Evolutionary conservation across 2,329 filamentous ascomycete genomes (phyloP).

Genomic region (Calonectria fujianensis): DNA sequence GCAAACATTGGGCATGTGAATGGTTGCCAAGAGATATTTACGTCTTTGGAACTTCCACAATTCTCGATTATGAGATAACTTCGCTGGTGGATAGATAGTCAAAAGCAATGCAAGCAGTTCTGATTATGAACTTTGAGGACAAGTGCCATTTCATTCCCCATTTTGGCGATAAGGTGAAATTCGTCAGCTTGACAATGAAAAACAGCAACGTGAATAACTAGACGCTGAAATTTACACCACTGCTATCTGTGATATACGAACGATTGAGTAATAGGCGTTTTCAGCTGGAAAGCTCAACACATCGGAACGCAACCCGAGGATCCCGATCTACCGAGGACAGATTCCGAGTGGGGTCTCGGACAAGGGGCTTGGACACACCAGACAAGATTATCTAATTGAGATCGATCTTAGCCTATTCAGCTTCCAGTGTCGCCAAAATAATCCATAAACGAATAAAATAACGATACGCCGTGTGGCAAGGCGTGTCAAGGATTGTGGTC

Average conservation of each 20-base stretch:
- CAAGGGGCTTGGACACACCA: not conserved
- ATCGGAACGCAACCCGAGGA: slow-evolving; percentile 1
- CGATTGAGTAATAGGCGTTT: not conserved
- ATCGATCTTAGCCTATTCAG: slow-evolving; percentile 5
- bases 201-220: not conserved
- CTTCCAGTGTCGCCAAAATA: slow-evolving; percentile 3
- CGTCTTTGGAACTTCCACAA: not conserved
- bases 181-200: not conserved
- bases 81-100: slow-evolving; percentile 5
- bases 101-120: not conserved
- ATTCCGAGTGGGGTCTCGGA: not conserved
- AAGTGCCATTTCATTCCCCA: too few relatives aligned
- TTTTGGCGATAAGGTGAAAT: not conserved
- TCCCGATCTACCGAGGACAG: not conserved
- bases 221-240: not conserved
- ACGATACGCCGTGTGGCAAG: slow-evolving; percentile 18
- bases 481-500: slow-evolving; percentile 19
- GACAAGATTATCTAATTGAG: not conserved
- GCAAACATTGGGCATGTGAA: not conserved
- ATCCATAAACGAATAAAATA: slow-evolving; percentile 32
- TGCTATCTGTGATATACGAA: not conserved
- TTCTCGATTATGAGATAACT: not conserved
- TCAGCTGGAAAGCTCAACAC: not conserved
- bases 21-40: not conserved
- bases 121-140: not conserved